Conservation (phyloP, 768 basidiomycete genomes). For the Phaffia australis region DNA sequence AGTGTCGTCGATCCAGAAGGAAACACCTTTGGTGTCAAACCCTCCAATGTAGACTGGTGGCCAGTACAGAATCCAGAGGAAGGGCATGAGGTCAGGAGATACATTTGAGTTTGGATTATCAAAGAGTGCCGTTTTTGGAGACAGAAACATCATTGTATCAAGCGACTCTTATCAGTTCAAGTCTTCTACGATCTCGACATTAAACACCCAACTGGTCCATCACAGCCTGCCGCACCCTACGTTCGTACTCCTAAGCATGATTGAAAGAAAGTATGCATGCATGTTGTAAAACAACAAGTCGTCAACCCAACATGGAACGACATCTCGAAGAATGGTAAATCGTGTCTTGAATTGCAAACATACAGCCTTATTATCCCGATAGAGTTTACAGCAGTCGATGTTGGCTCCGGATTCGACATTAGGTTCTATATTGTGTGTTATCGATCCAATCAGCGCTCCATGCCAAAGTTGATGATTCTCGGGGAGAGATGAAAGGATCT, state of each 20-base stretch:
- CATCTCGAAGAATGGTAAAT: neutral
- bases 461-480: neutral
- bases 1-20: neutral
- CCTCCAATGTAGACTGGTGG: too few species aligned
- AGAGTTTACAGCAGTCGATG: conserved; percentile 42
- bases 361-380: conserved; percentile 17
- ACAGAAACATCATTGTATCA: too few species aligned
- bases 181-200: neutral
- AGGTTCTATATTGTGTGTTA: conserved; percentile 52
- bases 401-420: conserved; percentile 96
- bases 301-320: neutral
- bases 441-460: neutral
- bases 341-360: neutral
- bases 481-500: conserved; percentile 30
- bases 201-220: conserved; percentile 23
- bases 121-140: too few species aligned
- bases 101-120: too few species aligned
- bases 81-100: too few species aligned
- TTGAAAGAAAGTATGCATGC: neutral
- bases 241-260: conserved; percentile 24
- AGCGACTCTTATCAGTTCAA: too few species aligned
- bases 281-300: neutral
- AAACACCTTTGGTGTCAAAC: too few species aligned
- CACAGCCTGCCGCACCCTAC: conserved; percentile 21
- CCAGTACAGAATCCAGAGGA: too few species aligned